Percentiles rank a stretch among this genome's conserved stretches.
phyloP scores from a whole-genome alignment of 768 basidiomycete species.

The Leucocoprinus birnbaumii region DNA sequence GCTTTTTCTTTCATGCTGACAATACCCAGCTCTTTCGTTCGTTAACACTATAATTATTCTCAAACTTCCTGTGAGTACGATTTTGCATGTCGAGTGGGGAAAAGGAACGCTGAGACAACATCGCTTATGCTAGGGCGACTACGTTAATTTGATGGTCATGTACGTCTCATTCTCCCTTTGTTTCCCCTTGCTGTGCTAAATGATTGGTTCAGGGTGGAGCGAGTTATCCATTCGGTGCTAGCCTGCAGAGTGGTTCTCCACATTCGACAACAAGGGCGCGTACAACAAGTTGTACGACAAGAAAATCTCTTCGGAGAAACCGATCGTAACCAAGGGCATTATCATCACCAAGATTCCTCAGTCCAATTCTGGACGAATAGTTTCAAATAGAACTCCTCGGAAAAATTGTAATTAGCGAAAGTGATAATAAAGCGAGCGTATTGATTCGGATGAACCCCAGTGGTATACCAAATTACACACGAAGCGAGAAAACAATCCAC shows the following conservation, averaged over 20 bases:
- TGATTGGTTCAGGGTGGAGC: slow-evolving; percentile 5
- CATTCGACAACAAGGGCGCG: slow-evolving; percentile 6
- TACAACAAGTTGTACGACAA: slow-evolving; percentile 1
- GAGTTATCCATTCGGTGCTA: slow-evolving; percentile 9
- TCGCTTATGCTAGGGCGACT: neutral
- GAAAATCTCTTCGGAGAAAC: neutral
- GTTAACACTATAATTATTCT: slow-evolving; percentile 9
- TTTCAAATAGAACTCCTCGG: neutral
- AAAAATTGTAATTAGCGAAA: neutral
- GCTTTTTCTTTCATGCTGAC: neutral
- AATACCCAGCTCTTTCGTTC: slow-evolving; percentile 3
- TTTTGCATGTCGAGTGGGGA: neutral
- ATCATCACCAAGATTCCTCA: too few relatives aligned
- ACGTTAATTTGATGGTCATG: slow-evolving; percentile 11
- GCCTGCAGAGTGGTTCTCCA: slow-evolving; percentile 12
- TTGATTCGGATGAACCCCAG: neutral
- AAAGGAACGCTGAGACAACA: neutral
- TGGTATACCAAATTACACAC: slow-evolving; percentile 14
- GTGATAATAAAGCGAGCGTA: slow-evolving; percentile 4
- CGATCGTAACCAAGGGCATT: neutral
- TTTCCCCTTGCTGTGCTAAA: neutral
- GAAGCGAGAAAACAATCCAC: neutral
- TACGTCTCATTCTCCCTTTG: neutral
- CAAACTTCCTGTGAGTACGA: slow-evolving; percentile 6
- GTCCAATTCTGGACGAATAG: too few relatives aligned